Base-by-base conservation (phyloP, 306 rosid species). In the Malus domestica region DNA sequence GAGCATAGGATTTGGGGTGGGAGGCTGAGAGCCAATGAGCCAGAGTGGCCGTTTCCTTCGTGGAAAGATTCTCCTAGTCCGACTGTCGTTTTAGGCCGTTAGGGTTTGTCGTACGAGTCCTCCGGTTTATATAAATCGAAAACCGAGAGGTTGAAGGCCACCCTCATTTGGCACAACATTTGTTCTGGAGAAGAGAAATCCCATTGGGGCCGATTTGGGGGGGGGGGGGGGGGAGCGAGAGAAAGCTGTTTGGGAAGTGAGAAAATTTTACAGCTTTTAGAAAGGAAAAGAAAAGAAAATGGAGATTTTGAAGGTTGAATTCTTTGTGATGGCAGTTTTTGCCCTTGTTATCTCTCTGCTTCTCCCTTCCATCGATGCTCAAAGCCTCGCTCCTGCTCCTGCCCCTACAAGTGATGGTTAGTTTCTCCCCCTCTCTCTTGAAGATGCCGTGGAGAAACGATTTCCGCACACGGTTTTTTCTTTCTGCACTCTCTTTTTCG, bases 321-420 rank as follows among this genome's bases (percentile, higher is more conserved):
- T 76, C 29, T 76, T 89, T 16, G 68, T 72, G 0, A 74, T 86
- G 86, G 75, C 87, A 10, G 54, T 79, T 80, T 3, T 79, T 5
- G 84, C 83, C 40, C 71, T 87, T 74, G 81, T 79, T 71, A 51
- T 91, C 76, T 71, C 87, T 45, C 80, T 78, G 42, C 69, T 76
- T 11, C 67, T 76, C 2, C 88, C 91, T 67, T 81, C 92, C 76
- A 74, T 83, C 71, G 80, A 81, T 84, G 92, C 89, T 78, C 81
- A 91, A 68, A 63, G 73, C 65, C 80, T 79, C 78, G 85, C 89
- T 32, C 93, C 96, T 32, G 87, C 94, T n/a, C 91, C 90, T 72
- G 78, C 90, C 58, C 96, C 91, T 27, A 63, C 93, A 1, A 89
- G 90, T 75, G 93, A 89, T 76, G 93, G 96, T 91, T 79, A 38